A percentile compares a stretch with the other conserved stretches of the same genome.
Conservation (phyloP, 176 grass and related monocot species). For the Echinochloa phyllopogon region DNA sequence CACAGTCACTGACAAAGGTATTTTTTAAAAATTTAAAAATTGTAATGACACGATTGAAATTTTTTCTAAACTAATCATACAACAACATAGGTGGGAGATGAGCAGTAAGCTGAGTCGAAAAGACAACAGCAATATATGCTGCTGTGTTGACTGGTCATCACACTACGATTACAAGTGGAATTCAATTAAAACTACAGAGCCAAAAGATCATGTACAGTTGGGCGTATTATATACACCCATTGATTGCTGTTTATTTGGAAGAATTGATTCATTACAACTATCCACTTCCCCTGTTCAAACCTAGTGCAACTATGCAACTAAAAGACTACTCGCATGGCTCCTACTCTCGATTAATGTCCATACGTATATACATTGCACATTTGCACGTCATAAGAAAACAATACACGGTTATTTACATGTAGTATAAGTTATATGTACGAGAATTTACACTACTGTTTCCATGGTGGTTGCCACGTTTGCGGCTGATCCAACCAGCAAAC, state of each 20-base stretch:
- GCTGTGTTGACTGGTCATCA: neutral
- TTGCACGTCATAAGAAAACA: too few species aligned
- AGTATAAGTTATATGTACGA: too few species aligned
- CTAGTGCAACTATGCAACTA: slow-evolving; percentile 15
- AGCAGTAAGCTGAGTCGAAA: neutral
- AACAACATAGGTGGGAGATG: neutral
- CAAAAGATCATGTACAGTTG: neutral
- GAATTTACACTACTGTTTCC: neutral
- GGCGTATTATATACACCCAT: neutral
- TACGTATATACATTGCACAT: neutral
- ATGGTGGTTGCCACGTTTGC: neutral
- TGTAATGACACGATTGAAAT: too few species aligned
- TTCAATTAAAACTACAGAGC: neutral
- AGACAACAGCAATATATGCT: neutral
- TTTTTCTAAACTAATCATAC: neutral
- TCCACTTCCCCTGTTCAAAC: neutral
- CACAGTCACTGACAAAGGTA: too few species aligned
- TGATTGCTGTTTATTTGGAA: neutral
- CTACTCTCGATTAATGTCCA: neutral
- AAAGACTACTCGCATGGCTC: neutral
- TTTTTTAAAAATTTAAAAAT: too few species aligned
- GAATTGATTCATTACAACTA: neutral
- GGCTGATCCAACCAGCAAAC: neutral
- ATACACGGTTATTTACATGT: too few species aligned
- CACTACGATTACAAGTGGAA: neutral